Evolutionary conservation across 2,329 filamentous ascomycete species (phyloP).

Genomic region (Trematosphaeria pertusa): DNA sequence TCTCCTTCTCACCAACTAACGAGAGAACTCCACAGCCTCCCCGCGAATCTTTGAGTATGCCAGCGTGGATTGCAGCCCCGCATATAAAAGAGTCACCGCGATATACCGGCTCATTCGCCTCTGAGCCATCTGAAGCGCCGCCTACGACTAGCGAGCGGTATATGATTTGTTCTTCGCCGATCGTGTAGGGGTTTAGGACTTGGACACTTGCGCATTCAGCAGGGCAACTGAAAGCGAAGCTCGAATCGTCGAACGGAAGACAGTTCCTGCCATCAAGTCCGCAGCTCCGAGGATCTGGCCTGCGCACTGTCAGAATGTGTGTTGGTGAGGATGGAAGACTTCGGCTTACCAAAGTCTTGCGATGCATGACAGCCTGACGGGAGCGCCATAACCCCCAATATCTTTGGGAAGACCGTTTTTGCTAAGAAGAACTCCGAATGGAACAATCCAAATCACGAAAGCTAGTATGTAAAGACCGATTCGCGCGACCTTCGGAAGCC

Average conservation of each 20-base stretch:
- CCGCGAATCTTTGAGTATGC: conserved; percentile 30
- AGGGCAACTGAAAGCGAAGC: conserved; percentile 63
- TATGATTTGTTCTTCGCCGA: conserved; percentile 66
- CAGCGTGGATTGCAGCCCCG: conserved; percentile 45
- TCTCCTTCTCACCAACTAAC: conserved; percentile 30
- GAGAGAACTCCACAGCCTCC: conserved; percentile 46
- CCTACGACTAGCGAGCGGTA: conserved; percentile 73
- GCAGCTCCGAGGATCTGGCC: conserved; percentile 47
- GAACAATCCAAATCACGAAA: conserved; percentile 70
- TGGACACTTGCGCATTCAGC: conserved; percentile 58
- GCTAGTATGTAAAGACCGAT: conserved; percentile 64
- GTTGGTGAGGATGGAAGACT: neutral
- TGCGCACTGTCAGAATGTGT: conserved; percentile 23
- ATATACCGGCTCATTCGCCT: conserved; percentile 29
- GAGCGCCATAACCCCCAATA: conserved; percentile 72
- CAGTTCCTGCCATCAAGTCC: conserved; percentile 63
- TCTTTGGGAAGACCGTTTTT: conserved; percentile 63
- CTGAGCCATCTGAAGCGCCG: conserved; percentile 52
- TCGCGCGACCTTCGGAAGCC: conserved; percentile 63
- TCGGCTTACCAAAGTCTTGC: conserved; percentile 68
- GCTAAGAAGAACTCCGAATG: conserved; percentile 72
- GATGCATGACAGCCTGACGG: conserved; percentile 70
- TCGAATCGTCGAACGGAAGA: conserved; percentile 60
- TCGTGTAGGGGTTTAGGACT: conserved; percentile 58
- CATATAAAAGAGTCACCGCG: conserved; percentile 49